A percentile compares a stretch with the other conserved stretches of the same genome.
phyloP scores from a whole-genome alignment of 75 land plant genomes.

The Sequoia sempervirens region DNA sequence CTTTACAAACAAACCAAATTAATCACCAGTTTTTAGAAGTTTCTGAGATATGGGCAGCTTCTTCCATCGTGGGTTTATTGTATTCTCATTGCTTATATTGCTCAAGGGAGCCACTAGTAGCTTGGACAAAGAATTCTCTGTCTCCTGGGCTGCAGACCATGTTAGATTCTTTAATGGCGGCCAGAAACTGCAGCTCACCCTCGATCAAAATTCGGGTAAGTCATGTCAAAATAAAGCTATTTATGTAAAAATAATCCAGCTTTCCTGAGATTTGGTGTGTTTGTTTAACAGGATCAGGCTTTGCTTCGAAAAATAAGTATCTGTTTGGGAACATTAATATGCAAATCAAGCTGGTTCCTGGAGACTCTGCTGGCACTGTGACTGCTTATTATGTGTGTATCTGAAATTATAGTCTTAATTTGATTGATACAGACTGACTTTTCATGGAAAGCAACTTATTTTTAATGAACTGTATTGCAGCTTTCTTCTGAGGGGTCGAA shows the following conservation, averaged over 20 bases:
- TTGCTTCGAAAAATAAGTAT: slow-evolving; percentile 61
- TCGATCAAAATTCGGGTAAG: neutral
- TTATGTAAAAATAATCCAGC: too few species aligned
- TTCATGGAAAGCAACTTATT: neutral
- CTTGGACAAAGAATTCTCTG: neutral
- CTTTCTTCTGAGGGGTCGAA: neutral
- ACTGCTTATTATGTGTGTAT: slow-evolving; percentile 42
- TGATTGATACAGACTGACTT: neutral
- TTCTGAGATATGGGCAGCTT: neutral
- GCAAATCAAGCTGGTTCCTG: slow-evolving; percentile 66
- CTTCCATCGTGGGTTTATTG: neutral
- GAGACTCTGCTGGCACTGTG: slow-evolving; percentile 64
- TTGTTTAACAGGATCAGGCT: slow-evolving; percentile 37
- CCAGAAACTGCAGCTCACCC: neutral
- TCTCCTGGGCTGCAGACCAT: slow-evolving; percentile 1
- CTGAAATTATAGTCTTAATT: neutral
- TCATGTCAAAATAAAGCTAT: too few species aligned
- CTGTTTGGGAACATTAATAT: slow-evolving; percentile 64
- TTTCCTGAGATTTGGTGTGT: neutral
- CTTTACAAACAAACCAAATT: too few species aligned
- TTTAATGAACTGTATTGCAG: neutral
- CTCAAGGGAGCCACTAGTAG: too few species aligned
- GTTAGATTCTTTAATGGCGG: neutral
- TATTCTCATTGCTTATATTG: neutral
- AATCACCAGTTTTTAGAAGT: too few species aligned